Percentiles rank a stretch among this genome's conserved stretches.
Conservation (phyloP, 768 basidiomycete species). For the Symmetrospora coprosmae region DNA sequence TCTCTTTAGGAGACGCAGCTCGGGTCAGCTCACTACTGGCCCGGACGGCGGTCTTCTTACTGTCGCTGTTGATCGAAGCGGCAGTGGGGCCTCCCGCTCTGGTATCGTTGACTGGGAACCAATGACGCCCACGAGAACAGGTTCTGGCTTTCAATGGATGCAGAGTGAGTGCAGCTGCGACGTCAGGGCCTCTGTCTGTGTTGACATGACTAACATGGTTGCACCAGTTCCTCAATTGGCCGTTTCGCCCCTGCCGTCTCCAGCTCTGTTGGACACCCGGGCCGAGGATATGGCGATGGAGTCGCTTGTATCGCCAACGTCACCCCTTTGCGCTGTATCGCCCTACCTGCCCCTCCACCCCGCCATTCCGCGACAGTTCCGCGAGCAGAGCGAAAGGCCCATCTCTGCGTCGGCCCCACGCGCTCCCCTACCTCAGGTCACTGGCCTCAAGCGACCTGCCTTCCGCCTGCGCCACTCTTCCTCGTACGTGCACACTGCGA, state of each 20-base stretch:
- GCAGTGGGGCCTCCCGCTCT: neutral
- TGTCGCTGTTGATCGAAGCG: neutral
- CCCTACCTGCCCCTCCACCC: neutral
- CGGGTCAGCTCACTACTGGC: conserved; percentile 8
- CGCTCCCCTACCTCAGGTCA: neutral
- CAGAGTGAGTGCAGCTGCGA: neutral
- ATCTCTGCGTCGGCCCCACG: neutral
- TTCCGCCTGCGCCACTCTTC: conserved; percentile 21
- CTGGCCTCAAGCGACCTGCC: neutral
- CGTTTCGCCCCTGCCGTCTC: neutral
- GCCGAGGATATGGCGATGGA: neutral
- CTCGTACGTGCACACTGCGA: neutral
- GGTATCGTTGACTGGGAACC: conserved; percentile 28
- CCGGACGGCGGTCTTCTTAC: neutral
- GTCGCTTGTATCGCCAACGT: neutral
- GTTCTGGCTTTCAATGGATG: neutral
- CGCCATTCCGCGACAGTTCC: neutral
- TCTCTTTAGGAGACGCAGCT: conserved; percentile 19
- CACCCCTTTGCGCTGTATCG: neutral
- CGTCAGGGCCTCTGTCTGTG: neutral
- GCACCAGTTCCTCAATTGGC: neutral
- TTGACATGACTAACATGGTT: neutral
- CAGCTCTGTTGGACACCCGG: neutral
- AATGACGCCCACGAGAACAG: conserved; percentile 33
- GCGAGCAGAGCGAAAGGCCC: neutral